Conservation (phyloP, 257 asterid genomes). For the Fraxinus cuspidata region DNA sequence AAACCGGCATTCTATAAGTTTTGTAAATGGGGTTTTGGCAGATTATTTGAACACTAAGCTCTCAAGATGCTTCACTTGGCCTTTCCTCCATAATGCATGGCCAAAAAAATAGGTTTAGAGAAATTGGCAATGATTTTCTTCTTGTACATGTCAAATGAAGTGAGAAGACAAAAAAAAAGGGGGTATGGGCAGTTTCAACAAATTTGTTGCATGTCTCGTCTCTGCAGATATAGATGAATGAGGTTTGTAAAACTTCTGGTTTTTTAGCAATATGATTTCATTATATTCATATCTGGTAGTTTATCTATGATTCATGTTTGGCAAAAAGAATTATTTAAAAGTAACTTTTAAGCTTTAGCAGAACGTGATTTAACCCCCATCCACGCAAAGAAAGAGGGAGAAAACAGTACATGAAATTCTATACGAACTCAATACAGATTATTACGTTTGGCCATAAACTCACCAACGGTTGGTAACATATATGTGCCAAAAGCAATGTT, state of each 20-base stretch:
- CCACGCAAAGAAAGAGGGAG: no score
- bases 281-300: not conserved
- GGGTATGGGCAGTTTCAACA: conserved; percentile 4
- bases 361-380: no score
- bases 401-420: no score
- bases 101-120: not conserved
- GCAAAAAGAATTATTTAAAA: no score
- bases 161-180: not conserved
- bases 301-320: no score
- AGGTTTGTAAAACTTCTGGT: conserved; percentile 3
- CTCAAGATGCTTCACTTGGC: not conserved
- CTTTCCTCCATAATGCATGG: not conserved
- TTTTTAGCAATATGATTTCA: not conserved
- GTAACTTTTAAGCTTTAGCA: no score
- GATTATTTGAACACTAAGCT: conserved; percentile 6
- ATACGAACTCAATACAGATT: no score
- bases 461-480: no score
- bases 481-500: no score
- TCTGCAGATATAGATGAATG: conserved; percentile 15
- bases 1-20: conserved; percentile 9
- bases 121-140: not conserved
- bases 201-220: conserved; percentile 8
- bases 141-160: not conserved
- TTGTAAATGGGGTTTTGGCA: conserved; percentile 36
- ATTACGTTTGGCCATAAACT: no score